Conservation (phyloP, 345 rosid genomes). For the Hibiscus syriacus region DNA sequence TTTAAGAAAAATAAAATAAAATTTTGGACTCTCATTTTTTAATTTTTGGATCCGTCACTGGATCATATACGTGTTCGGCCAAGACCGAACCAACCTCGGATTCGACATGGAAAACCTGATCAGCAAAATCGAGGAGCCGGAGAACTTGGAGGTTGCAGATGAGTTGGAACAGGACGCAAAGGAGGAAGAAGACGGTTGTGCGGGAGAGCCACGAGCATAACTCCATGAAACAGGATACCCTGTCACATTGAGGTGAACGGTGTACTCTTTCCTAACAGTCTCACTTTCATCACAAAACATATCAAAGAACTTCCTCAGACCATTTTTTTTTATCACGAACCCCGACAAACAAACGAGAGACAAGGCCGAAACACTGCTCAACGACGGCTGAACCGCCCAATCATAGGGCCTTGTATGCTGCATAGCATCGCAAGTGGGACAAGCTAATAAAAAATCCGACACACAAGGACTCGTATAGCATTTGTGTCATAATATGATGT, state of each 20-base stretch:
- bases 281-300: slow-evolving; percentile 89
- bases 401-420: too few relatives aligned
- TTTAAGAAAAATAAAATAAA: too few relatives aligned
- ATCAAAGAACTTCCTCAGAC: slow-evolving; percentile 69
- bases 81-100: slow-evolving; percentile 65
- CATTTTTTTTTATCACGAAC: slow-evolving; percentile 57
- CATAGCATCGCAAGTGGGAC: too few relatives aligned
- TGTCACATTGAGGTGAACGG: slow-evolving; percentile 75
- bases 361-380: slow-evolving; percentile 58
- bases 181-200: slow-evolving; percentile 64
- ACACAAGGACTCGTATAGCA: background rate
- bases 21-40: too few relatives aligned
- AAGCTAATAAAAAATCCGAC: too few relatives aligned
- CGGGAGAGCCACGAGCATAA: slow-evolving; percentile 88
- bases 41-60: too few relatives aligned
- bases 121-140: slow-evolving; percentile 82
- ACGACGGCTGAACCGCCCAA: slow-evolving; percentile 66
- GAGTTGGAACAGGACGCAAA: slow-evolving; percentile 77
- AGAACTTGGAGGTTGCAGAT: slow-evolving; percentile 91
- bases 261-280: slow-evolving; percentile 58
- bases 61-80: slow-evolving; percentile 74
- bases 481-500: background rate
- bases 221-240: slow-evolving; percentile 77
- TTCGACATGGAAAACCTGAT: slow-evolving; percentile 52
- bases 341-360: slow-evolving; percentile 61